A percentile compares a stretch with the other conserved stretches of the same genome.
phyloP scores from a whole-genome alignment of 176 grass and related monocot genomes.

The Musa beccarii region DNA sequence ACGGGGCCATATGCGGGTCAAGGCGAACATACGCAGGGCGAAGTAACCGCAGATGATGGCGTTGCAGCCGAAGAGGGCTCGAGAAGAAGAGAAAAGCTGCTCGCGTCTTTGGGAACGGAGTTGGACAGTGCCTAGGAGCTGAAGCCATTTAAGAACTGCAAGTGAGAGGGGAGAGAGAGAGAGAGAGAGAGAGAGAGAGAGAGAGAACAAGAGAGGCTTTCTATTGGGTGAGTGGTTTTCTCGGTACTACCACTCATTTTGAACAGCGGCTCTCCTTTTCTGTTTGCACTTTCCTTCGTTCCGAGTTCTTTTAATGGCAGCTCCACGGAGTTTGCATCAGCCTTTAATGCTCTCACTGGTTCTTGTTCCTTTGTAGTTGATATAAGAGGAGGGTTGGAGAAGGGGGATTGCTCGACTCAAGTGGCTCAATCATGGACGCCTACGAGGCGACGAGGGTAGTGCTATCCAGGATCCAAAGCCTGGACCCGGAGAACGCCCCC shows the following conservation, averaged over 20 bases:
- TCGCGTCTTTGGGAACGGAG: not conserved
- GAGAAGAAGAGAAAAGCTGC: not conserved
- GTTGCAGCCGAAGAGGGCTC: not conserved
- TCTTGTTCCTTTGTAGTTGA: conserved; percentile 1
- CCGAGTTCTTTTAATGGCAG: conserved; percentile 3
- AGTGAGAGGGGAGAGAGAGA: too few species aligned
- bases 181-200: too few species aligned
- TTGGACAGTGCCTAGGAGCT: not conserved
- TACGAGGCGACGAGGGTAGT: conserved; percentile 97
- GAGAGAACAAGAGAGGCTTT: not conserved
- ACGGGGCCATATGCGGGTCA: too few species aligned
- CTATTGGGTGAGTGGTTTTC: not conserved
- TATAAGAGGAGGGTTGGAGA: not conserved
- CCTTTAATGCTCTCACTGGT: not conserved
- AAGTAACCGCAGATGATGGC: not conserved
- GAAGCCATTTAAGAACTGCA: too few species aligned
- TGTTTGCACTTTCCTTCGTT: not conserved
- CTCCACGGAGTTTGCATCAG: not conserved
- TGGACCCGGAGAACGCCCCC: conserved; percentile 84
- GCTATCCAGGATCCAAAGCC: conserved; percentile 84
- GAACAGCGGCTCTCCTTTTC: not conserved
- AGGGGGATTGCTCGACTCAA: not conserved
- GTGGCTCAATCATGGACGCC: conserved; percentile 48
- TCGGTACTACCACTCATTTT: not conserved
- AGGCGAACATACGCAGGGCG: too few species aligned